These are phyloP conservation scores for Pythium grandisporangium DNA, from an alignment of 352 stramenopile genomes.

Conservation along the genomic window DNA sequence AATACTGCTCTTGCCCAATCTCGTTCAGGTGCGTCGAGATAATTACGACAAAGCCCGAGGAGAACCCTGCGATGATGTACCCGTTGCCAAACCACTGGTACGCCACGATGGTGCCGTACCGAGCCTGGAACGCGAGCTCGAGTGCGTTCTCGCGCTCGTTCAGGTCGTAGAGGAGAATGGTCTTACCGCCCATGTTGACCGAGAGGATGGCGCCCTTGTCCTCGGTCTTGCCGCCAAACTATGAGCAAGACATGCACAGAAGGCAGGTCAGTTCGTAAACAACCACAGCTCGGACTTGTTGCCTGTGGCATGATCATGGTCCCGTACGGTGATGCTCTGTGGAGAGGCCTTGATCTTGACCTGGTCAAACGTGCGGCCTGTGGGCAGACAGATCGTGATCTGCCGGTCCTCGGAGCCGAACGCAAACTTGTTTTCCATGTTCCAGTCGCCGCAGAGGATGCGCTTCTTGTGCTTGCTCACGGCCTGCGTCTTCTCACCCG, in stretches of 20 bases:
- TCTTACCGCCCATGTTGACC: slow-evolving; percentile 89
- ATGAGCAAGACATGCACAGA: slow-evolving; percentile 10
- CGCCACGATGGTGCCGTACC: slow-evolving; percentile 84
- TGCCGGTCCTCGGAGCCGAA: slow-evolving; percentile 73
- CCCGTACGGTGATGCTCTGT: slow-evolving; percentile 44
- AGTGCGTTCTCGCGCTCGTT: slow-evolving; percentile 85
- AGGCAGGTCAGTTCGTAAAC: no score
- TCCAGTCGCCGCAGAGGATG: slow-evolving; percentile 76
- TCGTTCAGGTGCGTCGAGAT: slow-evolving; percentile 87
- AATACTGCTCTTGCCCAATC: slow-evolving; percentile 85
- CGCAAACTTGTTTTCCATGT: slow-evolving; percentile 71
- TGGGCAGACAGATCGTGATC: slow-evolving; percentile 65
- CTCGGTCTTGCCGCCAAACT: slow-evolving; percentile 68
- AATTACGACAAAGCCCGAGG: slow-evolving; percentile 84
- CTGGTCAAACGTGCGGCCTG: slow-evolving; percentile 57
- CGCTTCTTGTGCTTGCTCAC: slow-evolving; percentile 71
- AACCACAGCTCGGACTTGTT: no score
- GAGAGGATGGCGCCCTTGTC: slow-evolving; percentile 71
- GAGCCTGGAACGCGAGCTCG: slow-evolving; percentile 86
- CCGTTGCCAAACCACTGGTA: slow-evolving; percentile 88
- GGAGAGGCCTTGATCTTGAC: slow-evolving; percentile 70
- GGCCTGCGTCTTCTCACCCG: slow-evolving; percentile 36
- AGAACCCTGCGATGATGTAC: slow-evolving; percentile 88
- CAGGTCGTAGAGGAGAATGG: slow-evolving; percentile 83
- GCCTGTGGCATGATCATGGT: no score